A percentile compares a stretch with the other conserved stretches of the same genome.
These are phyloP conservation scores for Pyrenula aspistea DNA, from an alignment of 495 filamentous ascomycete genomes.

Conservation along the genomic window DNA sequence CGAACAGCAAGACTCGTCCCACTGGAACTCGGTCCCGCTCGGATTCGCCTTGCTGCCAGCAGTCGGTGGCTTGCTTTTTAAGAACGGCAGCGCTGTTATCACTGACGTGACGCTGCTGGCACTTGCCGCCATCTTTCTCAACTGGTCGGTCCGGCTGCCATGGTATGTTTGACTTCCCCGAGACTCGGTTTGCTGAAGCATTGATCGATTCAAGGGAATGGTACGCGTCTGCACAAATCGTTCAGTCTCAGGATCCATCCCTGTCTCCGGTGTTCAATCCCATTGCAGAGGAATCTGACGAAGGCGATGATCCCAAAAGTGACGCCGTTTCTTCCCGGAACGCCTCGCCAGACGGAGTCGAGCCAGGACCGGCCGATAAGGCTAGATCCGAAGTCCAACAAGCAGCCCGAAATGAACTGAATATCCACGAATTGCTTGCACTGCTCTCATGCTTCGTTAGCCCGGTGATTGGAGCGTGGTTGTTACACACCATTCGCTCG, in stretches of 20 bases:
- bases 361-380: conserved; percentile 6
- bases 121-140: conserved; percentile 73
- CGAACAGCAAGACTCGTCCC: conserved; percentile 36
- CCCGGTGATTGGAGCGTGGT: conserved; percentile 63
- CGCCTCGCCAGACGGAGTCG: conserved; percentile 4
- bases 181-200: not conserved
- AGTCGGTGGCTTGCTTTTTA: conserved; percentile 70
- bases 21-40: conserved; percentile 69
- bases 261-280: conserved; percentile 21
- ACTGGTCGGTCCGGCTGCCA: conserved; percentile 85
- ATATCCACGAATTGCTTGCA: conserved; percentile 60
- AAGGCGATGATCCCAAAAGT: conserved; percentile 11
- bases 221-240: conserved; percentile 70
- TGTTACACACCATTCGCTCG: conserved; percentile 62
- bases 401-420: conserved; percentile 52
- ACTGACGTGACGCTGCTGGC: conserved; percentile 75
- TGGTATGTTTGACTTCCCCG: conserved; percentile 42
- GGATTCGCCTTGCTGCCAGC: conserved; percentile 77
- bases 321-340: conserved; percentile 4
- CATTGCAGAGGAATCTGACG: conserved; percentile 30
- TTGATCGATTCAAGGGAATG: conserved; percentile 53
- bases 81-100: conserved; percentile 67
- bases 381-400: conserved; percentile 5
- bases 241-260: conserved; percentile 32
- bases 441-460: conserved; percentile 68